These are phyloP conservation scores for Pseudocercospora eumusae DNA, from an alignment of 2,329 filamentous ascomycete species.

Conservation along the genomic window DNA sequence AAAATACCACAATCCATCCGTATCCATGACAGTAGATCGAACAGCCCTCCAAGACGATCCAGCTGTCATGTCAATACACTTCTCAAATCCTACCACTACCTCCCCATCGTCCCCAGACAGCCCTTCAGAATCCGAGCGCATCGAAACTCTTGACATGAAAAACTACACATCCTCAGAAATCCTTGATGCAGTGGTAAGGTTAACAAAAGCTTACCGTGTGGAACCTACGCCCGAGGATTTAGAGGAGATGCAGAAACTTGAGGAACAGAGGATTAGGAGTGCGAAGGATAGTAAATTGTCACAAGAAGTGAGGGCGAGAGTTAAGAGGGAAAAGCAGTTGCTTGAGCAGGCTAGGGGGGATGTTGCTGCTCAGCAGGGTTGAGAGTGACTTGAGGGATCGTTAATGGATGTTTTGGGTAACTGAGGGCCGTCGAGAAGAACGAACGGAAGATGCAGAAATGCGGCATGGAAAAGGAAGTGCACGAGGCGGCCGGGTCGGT, in stretches of 20 bases:
- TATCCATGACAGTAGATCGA: conserved; percentile 80
- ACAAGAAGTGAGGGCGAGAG: conserved; percentile 56
- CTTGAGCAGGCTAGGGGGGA: conserved; percentile 58
- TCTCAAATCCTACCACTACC: conserved; percentile 42
- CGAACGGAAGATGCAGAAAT: background rate
- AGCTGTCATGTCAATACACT: conserved; percentile 67
- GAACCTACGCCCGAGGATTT: conserved; percentile 62
- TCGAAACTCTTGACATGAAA: conserved; percentile 59
- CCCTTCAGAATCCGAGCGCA: conserved; percentile 35
- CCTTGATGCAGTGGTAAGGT: conserved; percentile 60
- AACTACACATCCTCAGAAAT: conserved; percentile 63
- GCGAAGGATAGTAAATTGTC: conserved; percentile 58
- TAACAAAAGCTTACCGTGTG: conserved; percentile 62
- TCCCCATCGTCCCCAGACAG: conserved; percentile 26
- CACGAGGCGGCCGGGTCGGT: background rate
- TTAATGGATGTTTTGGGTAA: background rate
- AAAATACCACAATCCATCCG: conserved; percentile 88
- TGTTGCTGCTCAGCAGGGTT: conserved; percentile 28
- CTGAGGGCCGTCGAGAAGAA: background rate
- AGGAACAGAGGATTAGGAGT: conserved; percentile 55
- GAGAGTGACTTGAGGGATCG: background rate
- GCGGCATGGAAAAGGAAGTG: background rate
- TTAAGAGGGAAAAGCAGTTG: conserved; percentile 63
- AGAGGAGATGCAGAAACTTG: conserved; percentile 59
- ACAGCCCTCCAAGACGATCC: conserved; percentile 58